Evolutionary conservation across 2,329 filamentous ascomycete species (phyloP), one percentile per base, ranked within the genome.

Genomic region (Trichoderma oligosporum): DNA sequence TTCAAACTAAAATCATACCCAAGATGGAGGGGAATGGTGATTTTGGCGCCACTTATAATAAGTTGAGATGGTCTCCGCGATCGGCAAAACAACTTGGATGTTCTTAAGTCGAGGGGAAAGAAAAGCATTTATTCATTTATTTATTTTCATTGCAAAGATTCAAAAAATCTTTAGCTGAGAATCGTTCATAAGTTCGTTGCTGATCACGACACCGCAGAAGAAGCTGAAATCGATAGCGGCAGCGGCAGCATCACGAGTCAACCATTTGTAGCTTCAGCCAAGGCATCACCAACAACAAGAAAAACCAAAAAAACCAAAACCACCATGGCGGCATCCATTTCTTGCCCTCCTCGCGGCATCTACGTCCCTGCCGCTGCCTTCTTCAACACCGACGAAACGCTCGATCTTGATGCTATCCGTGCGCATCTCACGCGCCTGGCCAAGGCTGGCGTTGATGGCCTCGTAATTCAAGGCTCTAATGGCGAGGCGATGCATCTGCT

Each of bases 401-500:
- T 74, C 18, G 68, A 74, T 49, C 62, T 62, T 6, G 58, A 63
- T 7, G 65, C 67, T 2, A 66, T 72, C 46, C 67, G 71, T 51
- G 63, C 64, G 25, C 72, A 74, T 41, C 60, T 73, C 44, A 65
- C 71, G 46, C 66, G 70, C 35, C 65, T 73, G 7, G 87, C 88
- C 46, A 78, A 85, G 65, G 82, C 87, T 33, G 88, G 88, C 59
- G 84, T 92, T 49, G 81, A 85, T 22, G 88, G 89, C 11, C 79
- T 94, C 48, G 87, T 88, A 47, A 89, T 87, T 8, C 89, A 92
- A 69, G 89, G 89, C 44, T 91, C 86, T 67, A 94, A 93, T 66
- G 89, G 89, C 65, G 89, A 94, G 75, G 89, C 89, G 4, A 88
- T 91, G 16, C 89, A 92, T 68, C 79, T 94, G 27, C 85, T 85